These are phyloP conservation scores for Gloeostereum incarnatum DNA, from an alignment of 768 basidiomycete species.

Conservation along the genomic window DNA sequence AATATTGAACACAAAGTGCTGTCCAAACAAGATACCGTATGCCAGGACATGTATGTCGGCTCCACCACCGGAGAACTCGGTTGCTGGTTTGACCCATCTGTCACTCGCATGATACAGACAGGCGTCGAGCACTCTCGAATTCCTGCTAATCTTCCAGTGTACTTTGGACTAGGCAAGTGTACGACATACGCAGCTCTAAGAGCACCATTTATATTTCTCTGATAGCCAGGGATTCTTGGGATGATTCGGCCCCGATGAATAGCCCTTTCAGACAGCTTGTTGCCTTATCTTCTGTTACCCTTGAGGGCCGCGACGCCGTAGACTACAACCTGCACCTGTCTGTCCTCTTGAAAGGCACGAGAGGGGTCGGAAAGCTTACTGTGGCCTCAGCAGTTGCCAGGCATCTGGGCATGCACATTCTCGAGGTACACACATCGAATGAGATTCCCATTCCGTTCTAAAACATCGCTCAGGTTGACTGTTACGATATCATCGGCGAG, in stretches of 20 bases:
- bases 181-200: too few relatives aligned
- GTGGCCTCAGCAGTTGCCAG: conserved; percentile 45
- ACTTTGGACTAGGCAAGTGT: conserved; percentile 39
- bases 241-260: conserved; percentile 19
- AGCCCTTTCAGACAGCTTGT: conserved; percentile 38
- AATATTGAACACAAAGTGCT: conserved; percentile 61
- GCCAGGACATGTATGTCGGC: conserved; percentile 41
- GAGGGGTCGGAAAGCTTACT: conserved; percentile 79
- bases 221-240: not conserved
- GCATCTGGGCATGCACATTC: conserved; percentile 63
- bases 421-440: conserved; percentile 44
- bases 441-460: not conserved
- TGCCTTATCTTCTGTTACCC: conserved; percentile 50
- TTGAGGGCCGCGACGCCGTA: conserved; percentile 39
- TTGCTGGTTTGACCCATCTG: conserved; percentile 68
- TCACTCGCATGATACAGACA: conserved; percentile 71
- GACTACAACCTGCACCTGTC: conserved; percentile 60
- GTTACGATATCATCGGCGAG: conserved; percentile 77
- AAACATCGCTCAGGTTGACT: conserved; percentile 55
- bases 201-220: too few relatives aligned
- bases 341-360: conserved; percentile 67
- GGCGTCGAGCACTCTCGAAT: conserved; percentile 65
- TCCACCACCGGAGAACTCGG: conserved; percentile 65
- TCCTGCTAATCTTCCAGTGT: conserved; percentile 41
- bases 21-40: conserved; percentile 20